Evolutionary conservation across 2,329 filamentous ascomycete genomes (phyloP).

Genomic region (Trichoderma brevicompactum): DNA sequence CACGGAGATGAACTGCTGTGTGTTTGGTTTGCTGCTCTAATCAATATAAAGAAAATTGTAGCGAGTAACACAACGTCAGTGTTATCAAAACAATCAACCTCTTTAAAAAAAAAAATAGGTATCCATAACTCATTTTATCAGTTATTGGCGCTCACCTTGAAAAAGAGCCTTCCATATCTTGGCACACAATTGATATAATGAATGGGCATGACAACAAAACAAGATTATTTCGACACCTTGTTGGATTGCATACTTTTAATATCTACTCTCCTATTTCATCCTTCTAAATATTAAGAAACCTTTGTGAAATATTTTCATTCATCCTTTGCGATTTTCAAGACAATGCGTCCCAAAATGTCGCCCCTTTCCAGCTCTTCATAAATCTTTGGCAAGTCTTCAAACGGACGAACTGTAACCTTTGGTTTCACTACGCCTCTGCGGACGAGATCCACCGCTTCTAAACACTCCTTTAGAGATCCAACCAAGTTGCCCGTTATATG

Average conservation of each 20-base stretch:
- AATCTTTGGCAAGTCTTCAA: conserved; percentile 30
- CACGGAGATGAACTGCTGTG: no score
- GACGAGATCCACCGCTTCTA: conserved; percentile 31
- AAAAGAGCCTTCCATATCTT: no score
- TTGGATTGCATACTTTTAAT: not conserved
- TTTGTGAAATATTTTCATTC: not conserved
- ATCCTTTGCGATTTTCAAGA: conserved; percentile 32
- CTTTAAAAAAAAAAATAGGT: no score
- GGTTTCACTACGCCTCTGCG: conserved; percentile 31
- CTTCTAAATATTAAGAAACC: no score
- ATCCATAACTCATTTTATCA: no score
- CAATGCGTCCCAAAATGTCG: conserved; percentile 30
- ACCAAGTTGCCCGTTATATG: conserved; percentile 32
- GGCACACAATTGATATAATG: no score
- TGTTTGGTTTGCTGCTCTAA: no score
- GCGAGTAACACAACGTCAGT: no score
- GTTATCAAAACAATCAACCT: no score
- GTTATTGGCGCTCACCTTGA: no score
- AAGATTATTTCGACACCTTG: not conserved
- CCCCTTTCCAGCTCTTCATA: conserved; percentile 30
- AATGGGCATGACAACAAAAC: no score
- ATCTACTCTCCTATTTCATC: not conserved
- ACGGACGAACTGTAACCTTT: conserved; percentile 26
- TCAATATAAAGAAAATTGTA: no score
- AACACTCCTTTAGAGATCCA: conserved; percentile 32